Conservation (phyloP, 805 yeast genomes). For the Wickerhamiella shivajii region DNA sequence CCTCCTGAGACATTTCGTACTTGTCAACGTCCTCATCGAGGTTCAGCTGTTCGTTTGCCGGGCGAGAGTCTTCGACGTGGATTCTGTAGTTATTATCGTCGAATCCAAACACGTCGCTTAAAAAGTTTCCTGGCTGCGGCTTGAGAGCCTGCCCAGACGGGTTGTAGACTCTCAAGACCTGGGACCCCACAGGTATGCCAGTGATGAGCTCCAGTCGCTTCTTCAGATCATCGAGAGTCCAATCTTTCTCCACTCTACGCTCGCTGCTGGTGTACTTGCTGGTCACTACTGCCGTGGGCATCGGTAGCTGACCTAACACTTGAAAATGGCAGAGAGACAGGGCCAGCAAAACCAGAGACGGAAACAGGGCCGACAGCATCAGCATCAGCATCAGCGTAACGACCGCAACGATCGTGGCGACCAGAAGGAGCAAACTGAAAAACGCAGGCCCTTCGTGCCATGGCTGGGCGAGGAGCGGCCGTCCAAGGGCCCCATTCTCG, state of each 20-base stretch:
- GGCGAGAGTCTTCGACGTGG: constrained; percentile 35
- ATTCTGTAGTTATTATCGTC: constrained; percentile 32
- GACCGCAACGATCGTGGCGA: constrained; percentile 12
- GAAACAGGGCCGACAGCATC: constrained; percentile 14
- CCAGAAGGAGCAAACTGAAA: constrained; percentile 24
- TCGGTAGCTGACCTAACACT: constrained; percentile 3
- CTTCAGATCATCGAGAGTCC: constrained; percentile 43
- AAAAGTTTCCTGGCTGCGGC: constrained; percentile 7
- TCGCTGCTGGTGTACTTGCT: constrained; percentile 58
- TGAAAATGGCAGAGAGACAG: constrained; percentile 6
- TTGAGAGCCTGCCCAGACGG: constrained; percentile 9
- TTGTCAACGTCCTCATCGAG: constrained; percentile 26
- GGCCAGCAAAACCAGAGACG: constrained; percentile 12
- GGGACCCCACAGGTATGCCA: constrained; percentile 52
- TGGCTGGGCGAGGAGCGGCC: constrained; percentile 47
- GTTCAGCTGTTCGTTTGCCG: constrained; percentile 21
- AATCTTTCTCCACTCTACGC: constrained; percentile 44
- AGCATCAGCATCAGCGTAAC: constrained; percentile 8
- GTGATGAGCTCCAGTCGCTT: constrained; percentile 50
- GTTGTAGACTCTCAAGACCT: constrained; percentile 23
- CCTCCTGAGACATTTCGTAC: constrained; percentile 40
- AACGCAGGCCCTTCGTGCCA: constrained; percentile 18
- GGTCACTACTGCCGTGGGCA: constrained; percentile 23
- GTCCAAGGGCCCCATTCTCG: constrained; percentile 78
- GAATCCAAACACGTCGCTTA: constrained; percentile 18